phyloP scores from a whole-genome alignment of 2,329 filamentous ascomycete species.

The Fusarium piperis region DNA sequence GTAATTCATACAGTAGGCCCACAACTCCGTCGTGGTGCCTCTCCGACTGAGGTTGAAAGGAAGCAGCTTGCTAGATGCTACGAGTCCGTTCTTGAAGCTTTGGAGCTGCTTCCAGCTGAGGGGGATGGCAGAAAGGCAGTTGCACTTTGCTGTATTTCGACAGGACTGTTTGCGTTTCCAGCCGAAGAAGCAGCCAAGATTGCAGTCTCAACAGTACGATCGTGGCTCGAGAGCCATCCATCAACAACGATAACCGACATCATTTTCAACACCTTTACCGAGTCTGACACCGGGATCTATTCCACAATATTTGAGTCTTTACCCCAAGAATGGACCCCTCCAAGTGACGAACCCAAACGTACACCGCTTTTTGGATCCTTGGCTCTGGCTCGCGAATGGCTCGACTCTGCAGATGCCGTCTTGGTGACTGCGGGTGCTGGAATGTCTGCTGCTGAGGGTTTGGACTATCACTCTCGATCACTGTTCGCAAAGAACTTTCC shows the following conservation, averaged over 20 bases:
- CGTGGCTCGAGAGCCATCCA: constrained; percentile 18
- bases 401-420: constrained; percentile 29
- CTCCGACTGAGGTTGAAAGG: background rate
- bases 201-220: constrained; percentile 4
- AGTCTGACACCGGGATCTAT: constrained; percentile 28
- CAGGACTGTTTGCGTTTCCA: constrained; percentile 34
- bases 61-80: constrained; percentile 26
- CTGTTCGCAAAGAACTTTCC: constrained; percentile 32
- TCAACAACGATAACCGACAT: constrained; percentile 29
- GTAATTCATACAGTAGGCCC: constrained; percentile 36
- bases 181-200: constrained; percentile 28
- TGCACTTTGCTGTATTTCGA: constrained; percentile 37
- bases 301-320: background rate
- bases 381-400: constrained; percentile 14
- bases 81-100: constrained; percentile 1
- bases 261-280: constrained; percentile 35
- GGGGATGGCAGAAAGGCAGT: constrained; percentile 15
- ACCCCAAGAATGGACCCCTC: rapidly evolving
- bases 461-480: constrained; percentile 31
- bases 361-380: background rate
- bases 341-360: background rate
- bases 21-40: constrained; percentile 2
- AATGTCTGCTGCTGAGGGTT: constrained; percentile 31
- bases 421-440: constrained; percentile 36
- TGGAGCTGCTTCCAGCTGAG: background rate